Percentiles rank a stretch among this genome's conserved stretches.
Evolutionary conservation across 106 monocot species (phyloP).

Genomic region (Hemerocallis citrina): DNA sequence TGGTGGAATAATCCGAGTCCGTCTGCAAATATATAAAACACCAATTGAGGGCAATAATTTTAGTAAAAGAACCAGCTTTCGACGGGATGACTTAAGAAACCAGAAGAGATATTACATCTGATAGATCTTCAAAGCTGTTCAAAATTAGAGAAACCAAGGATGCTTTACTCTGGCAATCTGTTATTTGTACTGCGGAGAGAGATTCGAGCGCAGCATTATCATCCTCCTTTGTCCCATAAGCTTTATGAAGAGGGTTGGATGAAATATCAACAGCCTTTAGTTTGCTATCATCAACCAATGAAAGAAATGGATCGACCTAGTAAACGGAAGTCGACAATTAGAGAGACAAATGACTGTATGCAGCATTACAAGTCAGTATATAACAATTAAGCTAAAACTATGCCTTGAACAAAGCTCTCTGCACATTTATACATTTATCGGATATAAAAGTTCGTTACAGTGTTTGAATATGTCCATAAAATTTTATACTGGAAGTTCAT

Average conservation of each 20-base stretch:
- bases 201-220: conserved; percentile 48
- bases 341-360: neutral
- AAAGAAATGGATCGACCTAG: conserved; percentile 84
- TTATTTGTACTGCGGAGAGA: conserved; percentile 36
- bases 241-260: conserved; percentile 14
- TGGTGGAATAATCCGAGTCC: conserved; percentile 38
- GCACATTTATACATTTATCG: neutral
- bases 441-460: neutral
- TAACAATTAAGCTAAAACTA: neutral
- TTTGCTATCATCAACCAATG: conserved; percentile 55
- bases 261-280: conserved; percentile 33
- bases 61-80: conserved; percentile 1
- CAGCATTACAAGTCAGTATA: neutral
- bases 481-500: neutral
- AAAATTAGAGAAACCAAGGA: conserved; percentile 47
- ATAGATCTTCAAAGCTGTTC: conserved; percentile 36
- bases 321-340: conserved; percentile 7
- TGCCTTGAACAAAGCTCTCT: neutral
- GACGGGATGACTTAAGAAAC: neutral
- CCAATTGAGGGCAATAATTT: conserved; percentile 3
- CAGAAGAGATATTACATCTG: conserved; percentile 42
- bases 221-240: conserved; percentile 73
- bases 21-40: conserved; percentile 26
- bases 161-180: conserved; percentile 43
- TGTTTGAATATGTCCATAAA: neutral